These are phyloP conservation scores for Fusarium nygamai DNA, from an alignment of 2,329 filamentous ascomycete genomes.

Conservation along the genomic window DNA sequence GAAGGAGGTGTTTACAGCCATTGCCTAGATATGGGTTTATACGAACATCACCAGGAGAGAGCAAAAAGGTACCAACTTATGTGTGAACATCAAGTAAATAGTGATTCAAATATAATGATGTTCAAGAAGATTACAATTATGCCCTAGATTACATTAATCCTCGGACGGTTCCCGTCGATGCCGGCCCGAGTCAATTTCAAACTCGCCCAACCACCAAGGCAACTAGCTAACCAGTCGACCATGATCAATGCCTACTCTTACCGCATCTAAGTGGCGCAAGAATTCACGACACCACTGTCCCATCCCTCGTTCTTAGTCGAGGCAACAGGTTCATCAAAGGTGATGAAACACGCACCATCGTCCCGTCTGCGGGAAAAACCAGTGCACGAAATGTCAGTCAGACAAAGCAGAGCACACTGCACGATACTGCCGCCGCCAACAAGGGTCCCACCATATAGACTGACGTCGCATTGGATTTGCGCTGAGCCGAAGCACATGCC, in stretches of 20 bases:
- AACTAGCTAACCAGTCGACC: background rate
- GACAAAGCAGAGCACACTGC: background rate
- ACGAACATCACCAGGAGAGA: background rate
- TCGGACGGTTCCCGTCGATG: too few species aligned
- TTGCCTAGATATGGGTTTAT: background rate
- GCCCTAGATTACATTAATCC: background rate
- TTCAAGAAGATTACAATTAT: background rate
- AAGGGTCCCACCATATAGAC: background rate
- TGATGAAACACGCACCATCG: background rate
- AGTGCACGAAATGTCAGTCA: rapidly evolving
- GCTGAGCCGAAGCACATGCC: background rate
- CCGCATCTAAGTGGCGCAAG: background rate
- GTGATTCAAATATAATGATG: background rate
- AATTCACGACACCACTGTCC: background rate
- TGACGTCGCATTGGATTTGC: background rate
- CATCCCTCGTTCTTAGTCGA: background rate
- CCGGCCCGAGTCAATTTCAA: background rate
- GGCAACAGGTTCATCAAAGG: background rate
- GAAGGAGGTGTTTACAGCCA: rapidly evolving
- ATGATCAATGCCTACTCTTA: rapidly evolving
- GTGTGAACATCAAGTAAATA: background rate
- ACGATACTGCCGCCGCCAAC: background rate
- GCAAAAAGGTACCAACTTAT: rapidly evolving
- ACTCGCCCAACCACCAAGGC: background rate
- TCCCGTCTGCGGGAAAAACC: background rate